Conservation (phyloP, 169 alveolate species). For the Plasmodium gonderi region DNA sequence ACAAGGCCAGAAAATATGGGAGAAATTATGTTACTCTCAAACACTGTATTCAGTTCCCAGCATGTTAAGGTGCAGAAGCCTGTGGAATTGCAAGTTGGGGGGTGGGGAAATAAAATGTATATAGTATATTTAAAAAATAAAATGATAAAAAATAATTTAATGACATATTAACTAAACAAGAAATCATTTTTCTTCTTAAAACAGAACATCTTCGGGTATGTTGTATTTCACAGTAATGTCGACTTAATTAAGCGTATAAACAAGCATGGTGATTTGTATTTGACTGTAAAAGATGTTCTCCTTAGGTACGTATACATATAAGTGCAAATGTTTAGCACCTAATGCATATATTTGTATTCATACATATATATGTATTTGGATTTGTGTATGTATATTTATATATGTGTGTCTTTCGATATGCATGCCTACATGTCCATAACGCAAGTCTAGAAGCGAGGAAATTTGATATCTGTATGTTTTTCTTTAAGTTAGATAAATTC, state of each 20-base stretch:
- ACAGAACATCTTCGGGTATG: too few species aligned
- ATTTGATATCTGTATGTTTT: conserved; percentile 29
- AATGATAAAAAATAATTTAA: too few species aligned
- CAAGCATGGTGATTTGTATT: too few species aligned
- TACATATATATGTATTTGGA: background rate
- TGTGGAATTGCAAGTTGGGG: background rate
- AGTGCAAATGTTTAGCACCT: background rate
- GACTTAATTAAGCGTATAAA: too few species aligned
- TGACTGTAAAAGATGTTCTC: too few species aligned
- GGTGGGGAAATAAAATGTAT: background rate
- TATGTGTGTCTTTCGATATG: background rate
- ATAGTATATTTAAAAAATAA: too few species aligned
- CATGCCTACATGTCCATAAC: conserved; percentile 64
- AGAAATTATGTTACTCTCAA: conserved; percentile 12
- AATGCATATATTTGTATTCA: background rate
- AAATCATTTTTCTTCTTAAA: too few species aligned
- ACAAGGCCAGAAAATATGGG: conserved; percentile 34
- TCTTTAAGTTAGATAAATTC: conserved; percentile 5
- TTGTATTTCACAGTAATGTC: too few species aligned
- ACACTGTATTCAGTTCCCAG: conserved; percentile 32
- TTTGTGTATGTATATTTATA: background rate
- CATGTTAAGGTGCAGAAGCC: conserved; percentile 43
- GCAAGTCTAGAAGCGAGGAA: conserved; percentile 50
- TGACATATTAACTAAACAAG: too few species aligned
- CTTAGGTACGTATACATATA: background rate